Percentiles rank a stretch among this genome's conserved stretches.
Conservation (phyloP, 768 basidiomycete species). For the Mycena metata region DNA sequence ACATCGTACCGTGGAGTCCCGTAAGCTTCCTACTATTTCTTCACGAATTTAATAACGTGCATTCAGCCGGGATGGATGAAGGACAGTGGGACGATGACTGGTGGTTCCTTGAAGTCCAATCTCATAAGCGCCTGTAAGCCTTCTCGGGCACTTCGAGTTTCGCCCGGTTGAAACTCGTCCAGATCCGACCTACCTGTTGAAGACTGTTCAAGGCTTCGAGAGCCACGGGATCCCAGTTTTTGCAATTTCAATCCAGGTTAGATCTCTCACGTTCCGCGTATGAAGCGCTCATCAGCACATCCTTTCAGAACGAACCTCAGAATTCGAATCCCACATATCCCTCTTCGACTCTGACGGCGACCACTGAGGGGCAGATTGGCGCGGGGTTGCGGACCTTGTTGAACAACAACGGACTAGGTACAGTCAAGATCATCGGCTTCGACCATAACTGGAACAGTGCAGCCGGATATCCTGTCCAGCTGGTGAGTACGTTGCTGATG, state of each 20-base stretch:
- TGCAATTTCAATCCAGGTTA: conserved; percentile 65
- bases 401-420: conserved; percentile 70
- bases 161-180: not conserved
- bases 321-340: conserved; percentile 79
- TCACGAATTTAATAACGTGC: not conserved
- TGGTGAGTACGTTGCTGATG: conserved; percentile 16
- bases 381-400: conserved; percentile 67
- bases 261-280: not conserved
- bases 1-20: conserved; percentile 81
- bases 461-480: conserved; percentile 70
- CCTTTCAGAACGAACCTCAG: conserved; percentile 64
- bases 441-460: conserved; percentile 85
- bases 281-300: too few relatives aligned
- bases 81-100: conserved; percentile 72
- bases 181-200: conserved; percentile 83
- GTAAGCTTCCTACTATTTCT: conserved; percentile 53
- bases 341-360: conserved; percentile 39
- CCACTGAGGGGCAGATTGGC: conserved; percentile 72
- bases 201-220: conserved; percentile 77
- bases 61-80: conserved; percentile 86
- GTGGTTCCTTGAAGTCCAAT: conserved; percentile 67
- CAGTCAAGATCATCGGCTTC: conserved; percentile 70
- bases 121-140: conserved; percentile 48
- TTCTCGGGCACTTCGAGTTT: too few relatives aligned
- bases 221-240: conserved; percentile 70